phyloP scores from a whole-genome alignment of 2,329 filamentous ascomycete genomes.

The Monosporascus sp. region DNA sequence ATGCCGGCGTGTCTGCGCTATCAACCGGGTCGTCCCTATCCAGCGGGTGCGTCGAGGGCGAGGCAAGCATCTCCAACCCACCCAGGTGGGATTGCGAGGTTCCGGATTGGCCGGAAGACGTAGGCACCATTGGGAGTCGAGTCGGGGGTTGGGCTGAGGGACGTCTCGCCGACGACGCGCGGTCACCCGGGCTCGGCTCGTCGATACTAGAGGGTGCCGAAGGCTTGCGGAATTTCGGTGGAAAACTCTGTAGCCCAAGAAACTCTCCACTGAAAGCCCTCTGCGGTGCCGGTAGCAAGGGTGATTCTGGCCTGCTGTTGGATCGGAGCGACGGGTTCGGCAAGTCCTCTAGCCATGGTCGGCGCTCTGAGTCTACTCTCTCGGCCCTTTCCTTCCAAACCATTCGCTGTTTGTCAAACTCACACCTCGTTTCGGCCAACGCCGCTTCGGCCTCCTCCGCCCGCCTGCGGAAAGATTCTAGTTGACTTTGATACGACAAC shows the following conservation, averaged over 20 bases:
- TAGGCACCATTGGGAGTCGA: constrained; percentile 36
- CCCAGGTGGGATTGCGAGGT: constrained; percentile 40
- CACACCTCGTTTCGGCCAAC: constrained; percentile 48
- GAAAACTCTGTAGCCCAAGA: constrained; percentile 38
- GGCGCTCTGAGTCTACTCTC: constrained; percentile 34
- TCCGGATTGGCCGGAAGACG: constrained; percentile 28
- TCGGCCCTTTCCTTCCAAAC: constrained; percentile 36
- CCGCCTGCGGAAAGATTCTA: constrained; percentile 59
- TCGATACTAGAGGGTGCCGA: constrained; percentile 47
- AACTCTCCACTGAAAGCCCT: constrained; percentile 52
- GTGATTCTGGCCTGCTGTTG: constrained; percentile 50
- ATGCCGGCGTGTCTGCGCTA: constrained; percentile 50
- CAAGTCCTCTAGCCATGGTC: constrained; percentile 49
- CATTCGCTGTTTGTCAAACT: constrained; percentile 45
- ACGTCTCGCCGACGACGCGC: constrained; percentile 38
- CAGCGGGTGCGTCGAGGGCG: constrained; percentile 36
- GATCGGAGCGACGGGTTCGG: constrained; percentile 35
- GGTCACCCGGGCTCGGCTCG: constrained; percentile 35
- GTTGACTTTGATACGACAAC: constrained; percentile 50
- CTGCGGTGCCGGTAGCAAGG: constrained; percentile 41
- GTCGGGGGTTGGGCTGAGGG: constrained; percentile 43
- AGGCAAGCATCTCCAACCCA: constrained; percentile 39
- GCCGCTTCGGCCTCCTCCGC: constrained; percentile 62
- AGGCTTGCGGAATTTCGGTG: constrained; percentile 38
- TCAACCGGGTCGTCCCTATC: constrained; percentile 47